Evolutionary conservation across 1,139 yeast species (phyloP), one percentile per base, ranked within the genome.

Genomic region (Suhomyces choctaworum): DNA sequence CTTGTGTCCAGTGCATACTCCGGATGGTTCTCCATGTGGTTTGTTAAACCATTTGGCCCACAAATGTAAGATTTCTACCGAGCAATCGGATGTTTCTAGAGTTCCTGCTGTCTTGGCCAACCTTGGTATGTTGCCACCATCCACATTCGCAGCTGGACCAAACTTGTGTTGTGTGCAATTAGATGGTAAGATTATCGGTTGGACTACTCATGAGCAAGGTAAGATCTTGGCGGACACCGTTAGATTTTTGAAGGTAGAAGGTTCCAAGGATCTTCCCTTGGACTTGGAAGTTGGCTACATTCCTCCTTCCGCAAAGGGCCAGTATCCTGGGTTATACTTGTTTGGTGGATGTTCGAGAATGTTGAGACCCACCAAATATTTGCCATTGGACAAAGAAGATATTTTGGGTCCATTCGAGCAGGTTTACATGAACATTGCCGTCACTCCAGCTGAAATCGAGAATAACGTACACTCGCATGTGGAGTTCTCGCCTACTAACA

Each of bases 11-110:
- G 98, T 94, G 12, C 98, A 92, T 65, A 92, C 99, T 11, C 99
- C 99, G 3, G 99, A 92, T 84, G 99, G 99, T 54, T 86, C 97
- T 33, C 99, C 99, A 15, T 92, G 99, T 82, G 99, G 99, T 67
- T 73, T 92, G 60, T 73, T 92, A 53, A 94, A 94, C 65, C 99
- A 92, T 71, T 82, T 92, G 70, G 83, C 98, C 8, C 97, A 92
- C 65, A 88, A 87, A 62, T 92, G 99, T 74, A 74, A 76, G 52
- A 84, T 92, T 44, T 80, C 96, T 5, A 90, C 97, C 7, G 64
- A 66, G 30, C 82, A 80, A 27, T 68, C 82, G 2, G 95, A 89
- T 56, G 92, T 83, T n/a, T 72, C 84, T 7, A 63, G 66, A 26
- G 79, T 92, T 29, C 87, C 95, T 13, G 62, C 64, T 6, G 75